Base-by-base conservation (phyloP, 108 stramenopile genomes). In the Discostella pseudostelligera region DNA sequence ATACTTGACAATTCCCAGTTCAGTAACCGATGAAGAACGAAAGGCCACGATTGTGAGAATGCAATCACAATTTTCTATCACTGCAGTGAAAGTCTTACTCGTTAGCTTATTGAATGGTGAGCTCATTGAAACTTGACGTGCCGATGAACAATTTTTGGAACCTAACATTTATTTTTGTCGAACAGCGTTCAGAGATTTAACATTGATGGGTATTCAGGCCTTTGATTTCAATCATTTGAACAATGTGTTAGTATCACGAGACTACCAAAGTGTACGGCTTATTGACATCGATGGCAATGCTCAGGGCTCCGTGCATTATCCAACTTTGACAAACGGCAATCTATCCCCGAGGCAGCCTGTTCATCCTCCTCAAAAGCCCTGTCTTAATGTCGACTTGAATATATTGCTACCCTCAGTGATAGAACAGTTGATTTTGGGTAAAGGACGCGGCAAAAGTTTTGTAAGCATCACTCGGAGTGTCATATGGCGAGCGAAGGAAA, bases 151-250 rank as follows among this genome's bases (percentile, higher is more conserved):
- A n/a, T n/a, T n/a, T n/a, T n/a, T n/a, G n/a, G n/a, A 55, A 11
- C 25, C 2, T 17, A n/a, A 47, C 0, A 47, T 47, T 4, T 5
- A 7, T 43, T 43, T 4, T 11, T 43, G 12, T 16, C 26, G 48
- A 43, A 45, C 40, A 45, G 65, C 66, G 3, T 75, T 75, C 32
- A 8, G 74, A 62, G 66, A 67, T 55, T 56, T 67, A 22, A 87
- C 87, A n/a, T 59, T 87, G 45, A 81, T 88, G 85, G 87, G 87
- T 13, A 79, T 88, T 17, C 76, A 78, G 39, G 83, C 87, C 0
- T 89, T 89, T 68, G 87, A 89, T 65, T 89, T 89, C 49, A 86
- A 86, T 48, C 84, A 88, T 65, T 53, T 83, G 60, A 84, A 84
- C 50, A 87, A 87, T 64, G 87, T 89, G 1, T 67, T 89, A 63